phyloP scores from a whole-genome alignment of 164 flowering plant species.

The Berberis thunbergii region DNA sequence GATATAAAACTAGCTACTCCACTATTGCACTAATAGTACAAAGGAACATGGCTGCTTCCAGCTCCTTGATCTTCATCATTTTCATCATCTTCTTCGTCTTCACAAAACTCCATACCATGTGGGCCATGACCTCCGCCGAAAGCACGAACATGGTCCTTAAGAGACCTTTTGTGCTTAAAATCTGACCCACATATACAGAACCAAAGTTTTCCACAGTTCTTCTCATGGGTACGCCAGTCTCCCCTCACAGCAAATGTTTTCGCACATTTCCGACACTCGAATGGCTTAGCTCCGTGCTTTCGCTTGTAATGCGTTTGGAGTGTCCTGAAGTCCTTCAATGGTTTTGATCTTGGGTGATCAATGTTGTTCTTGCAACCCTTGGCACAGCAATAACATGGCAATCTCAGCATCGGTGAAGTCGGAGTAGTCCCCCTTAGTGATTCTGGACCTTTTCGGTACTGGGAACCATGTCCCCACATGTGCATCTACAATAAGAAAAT shows the following conservation, averaged over 20 bases:
- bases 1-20: no score
- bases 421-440: constrained; percentile 47
- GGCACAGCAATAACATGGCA: constrained; percentile 21
- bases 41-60: neutral
- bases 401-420: constrained; percentile 38
- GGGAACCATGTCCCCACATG: constrained; percentile 72
- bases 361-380: constrained; percentile 16
- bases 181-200: constrained; percentile 18
- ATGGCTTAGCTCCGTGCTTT: constrained; percentile 15
- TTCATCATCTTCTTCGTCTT: constrained; percentile 10
- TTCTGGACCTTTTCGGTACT: constrained; percentile 50
- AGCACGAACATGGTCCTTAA: constrained; percentile 15
- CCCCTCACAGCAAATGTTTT: constrained; percentile 14
- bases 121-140: constrained; percentile 11
- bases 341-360: constrained; percentile 14
- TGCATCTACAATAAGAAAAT: constrained; percentile 36
- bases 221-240: constrained; percentile 19
- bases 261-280: constrained; percentile 12
- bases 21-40: neutral
- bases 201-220: constrained; percentile 21
- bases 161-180: constrained; percentile 20
- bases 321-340: constrained; percentile 16
- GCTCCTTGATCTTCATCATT: constrained; percentile 9
- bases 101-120: constrained; percentile 7
- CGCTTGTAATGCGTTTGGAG: constrained; percentile 20